Evolutionary conservation across 495 filamentous ascomycete species (phyloP).

Genomic region (Annulohypoxylon maeteangense): DNA sequence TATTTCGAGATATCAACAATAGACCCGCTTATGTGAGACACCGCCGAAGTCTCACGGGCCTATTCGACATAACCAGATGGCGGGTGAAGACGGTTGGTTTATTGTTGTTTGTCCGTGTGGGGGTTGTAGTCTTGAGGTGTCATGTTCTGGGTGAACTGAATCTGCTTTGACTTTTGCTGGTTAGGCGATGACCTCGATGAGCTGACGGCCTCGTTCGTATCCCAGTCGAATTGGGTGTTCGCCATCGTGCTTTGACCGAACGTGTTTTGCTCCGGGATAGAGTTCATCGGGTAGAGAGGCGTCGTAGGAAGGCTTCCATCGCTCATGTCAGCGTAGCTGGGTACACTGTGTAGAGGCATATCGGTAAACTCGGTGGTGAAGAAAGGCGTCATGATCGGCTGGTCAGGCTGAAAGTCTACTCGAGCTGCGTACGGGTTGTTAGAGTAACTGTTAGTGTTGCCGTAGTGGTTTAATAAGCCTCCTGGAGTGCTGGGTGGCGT

Average conservation of each 20-base stretch:
- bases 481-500: conserved; percentile 61
- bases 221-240: conserved; percentile 56
- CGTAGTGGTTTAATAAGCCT: conserved; percentile 49
- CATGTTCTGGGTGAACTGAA: conserved; percentile 62
- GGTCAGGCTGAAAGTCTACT: conserved; percentile 51
- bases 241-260: conserved; percentile 45
- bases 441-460: conserved; percentile 48
- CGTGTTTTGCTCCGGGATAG: conserved; percentile 46
- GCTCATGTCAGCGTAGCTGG: conserved; percentile 51
- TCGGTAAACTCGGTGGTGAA: conserved; percentile 58
- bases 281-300: conserved; percentile 55
- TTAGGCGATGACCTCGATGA: conserved; percentile 56
- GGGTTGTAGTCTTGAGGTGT: conserved; percentile 58
- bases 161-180: conserved; percentile 54
- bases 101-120: conserved; percentile 27
- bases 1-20: background rate
- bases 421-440: conserved; percentile 41
- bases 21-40: background rate
- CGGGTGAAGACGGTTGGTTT: background rate
- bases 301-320: conserved; percentile 55
- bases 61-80: background rate
- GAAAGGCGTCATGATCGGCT: conserved; percentile 57
- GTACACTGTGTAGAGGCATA: conserved; percentile 51
- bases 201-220: conserved; percentile 54
- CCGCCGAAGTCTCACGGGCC: background rate